Conservation (phyloP, 2,329 filamentous ascomycete species). For the Paecilomyces sp. region DNA sequence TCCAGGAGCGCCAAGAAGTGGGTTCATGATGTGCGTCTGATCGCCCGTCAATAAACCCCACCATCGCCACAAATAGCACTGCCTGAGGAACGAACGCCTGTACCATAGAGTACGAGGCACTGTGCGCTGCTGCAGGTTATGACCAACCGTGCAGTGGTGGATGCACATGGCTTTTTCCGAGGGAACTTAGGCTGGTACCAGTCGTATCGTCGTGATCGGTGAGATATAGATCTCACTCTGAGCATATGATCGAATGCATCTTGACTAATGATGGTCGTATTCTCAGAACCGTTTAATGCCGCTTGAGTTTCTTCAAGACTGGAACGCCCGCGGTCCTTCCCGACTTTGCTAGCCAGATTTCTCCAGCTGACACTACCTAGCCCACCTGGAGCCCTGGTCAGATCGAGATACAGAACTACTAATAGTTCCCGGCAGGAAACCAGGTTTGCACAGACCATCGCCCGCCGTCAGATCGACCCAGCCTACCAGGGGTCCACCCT, state of each 20-base stretch:
- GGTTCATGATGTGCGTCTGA: conserved; percentile 17
- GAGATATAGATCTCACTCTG: background rate
- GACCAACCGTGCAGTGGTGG: background rate
- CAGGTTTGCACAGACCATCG: conserved; percentile 17
- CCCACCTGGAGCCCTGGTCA: background rate
- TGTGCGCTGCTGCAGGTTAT: background rate
- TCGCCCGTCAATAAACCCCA: conserved; percentile 4
- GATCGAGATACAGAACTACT: background rate
- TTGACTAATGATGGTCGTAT: background rate
- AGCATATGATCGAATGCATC: background rate
- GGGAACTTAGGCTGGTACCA: background rate
- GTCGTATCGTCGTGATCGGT: background rate
- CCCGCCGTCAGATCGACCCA: conserved; percentile 5
- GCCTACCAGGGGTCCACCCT: background rate
- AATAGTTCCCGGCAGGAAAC: conserved; percentile 1
- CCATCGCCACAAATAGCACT: background rate
- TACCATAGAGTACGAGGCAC: background rate
- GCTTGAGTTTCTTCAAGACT: background rate
- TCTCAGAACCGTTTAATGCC: background rate
- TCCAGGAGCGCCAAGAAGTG: background rate
- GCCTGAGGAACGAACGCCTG: background rate
- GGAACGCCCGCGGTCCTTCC: background rate
- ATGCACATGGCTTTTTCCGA: background rate
- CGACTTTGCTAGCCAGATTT: background rate
- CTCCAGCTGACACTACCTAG: background rate